phyloP scores from a whole-genome alignment of 345 rosid species.

The Lepidium africanum region DNA sequence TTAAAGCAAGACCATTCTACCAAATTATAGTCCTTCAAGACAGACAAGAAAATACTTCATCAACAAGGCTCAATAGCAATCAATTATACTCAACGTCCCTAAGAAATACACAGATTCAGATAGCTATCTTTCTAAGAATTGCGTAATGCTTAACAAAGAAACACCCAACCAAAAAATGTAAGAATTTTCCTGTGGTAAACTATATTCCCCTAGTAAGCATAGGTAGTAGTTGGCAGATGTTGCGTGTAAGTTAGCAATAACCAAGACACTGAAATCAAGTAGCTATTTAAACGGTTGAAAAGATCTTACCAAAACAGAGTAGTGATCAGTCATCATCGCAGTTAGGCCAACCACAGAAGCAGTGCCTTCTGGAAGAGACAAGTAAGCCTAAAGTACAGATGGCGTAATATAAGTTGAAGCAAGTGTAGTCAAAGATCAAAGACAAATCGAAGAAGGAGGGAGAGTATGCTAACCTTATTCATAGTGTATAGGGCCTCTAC shows the following conservation, averaged over 20 bases:
- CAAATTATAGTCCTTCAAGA: background rate
- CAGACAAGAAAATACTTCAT: background rate
- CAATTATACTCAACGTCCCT: background rate
- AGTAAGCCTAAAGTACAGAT: conserved; percentile 60
- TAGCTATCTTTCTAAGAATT: background rate
- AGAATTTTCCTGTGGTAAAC: background rate
- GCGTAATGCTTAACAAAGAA: conserved; percentile 2
- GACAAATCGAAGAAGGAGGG: background rate
- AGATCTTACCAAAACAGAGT: conserved; percentile 48
- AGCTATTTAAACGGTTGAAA: background rate
- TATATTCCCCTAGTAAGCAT: background rate
- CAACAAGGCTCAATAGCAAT: background rate
- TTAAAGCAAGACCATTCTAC: conserved; percentile 6
- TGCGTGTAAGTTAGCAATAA: background rate
- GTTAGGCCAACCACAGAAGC: conserved; percentile 75
- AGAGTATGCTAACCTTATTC: conserved; percentile 49
- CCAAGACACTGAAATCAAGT: conserved; percentile 1
- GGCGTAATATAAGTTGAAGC: background rate
- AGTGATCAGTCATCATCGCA: conserved; percentile 91
- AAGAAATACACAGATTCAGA: background rate
- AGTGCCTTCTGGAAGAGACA: conserved; percentile 83
- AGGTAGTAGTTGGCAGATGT: conserved; percentile 1
- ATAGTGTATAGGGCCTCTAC: conserved; percentile 69
- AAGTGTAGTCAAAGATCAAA: background rate
- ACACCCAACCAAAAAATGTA: background rate